Base-by-base conservation (phyloP, 1,284 basidiomycete genomes). In the Thecaphora frezii region DNA sequence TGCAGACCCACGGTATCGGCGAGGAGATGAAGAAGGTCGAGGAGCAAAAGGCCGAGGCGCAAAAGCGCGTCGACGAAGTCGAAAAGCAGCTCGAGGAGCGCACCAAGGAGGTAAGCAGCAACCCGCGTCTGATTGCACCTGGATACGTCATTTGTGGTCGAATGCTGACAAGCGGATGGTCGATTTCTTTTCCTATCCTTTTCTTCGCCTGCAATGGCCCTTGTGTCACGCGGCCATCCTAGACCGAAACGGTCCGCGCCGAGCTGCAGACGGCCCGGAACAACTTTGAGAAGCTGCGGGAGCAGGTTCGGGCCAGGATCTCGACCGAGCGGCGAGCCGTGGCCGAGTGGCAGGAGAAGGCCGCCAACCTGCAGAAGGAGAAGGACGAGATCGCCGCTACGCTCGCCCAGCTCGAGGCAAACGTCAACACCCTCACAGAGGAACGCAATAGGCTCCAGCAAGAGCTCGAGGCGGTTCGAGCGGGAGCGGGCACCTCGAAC, bases 1-100 rank as follows among this genome's bases (percentile, higher is more conserved):
- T 94, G 45, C 87, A 84, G 80, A 91, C 91, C 72, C 89, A 93
- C 69, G 89, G 91, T 48, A 88, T 90, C 65, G 90, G 91, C 16
- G 86, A 89, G 5, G 73, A 77, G 55, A 58, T 78, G 30, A 66
- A 76, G 42, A 70, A 69, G 54, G 68, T 58, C 23, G 74, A 77
- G 57, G 59, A 71, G 47, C 69, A 77, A 58, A 65, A 68, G 5
- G 63, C 59, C 5, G 59, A 68, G 24, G 61, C 67, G 3, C 58
- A 72, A 48, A 44, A 51, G 18, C 60, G 65, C 47, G 54, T 69
- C 40, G 53, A 66, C 2, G 65, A 62, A 46, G 49, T 60, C 18
- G 44, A 60, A 37, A 42, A 50, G 1, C 54, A 71, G 51, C 39
- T 71, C 48, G 51, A 54, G 26, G 53, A 53, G 37, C 53, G 49